These are phyloP conservation scores for Suhomyces maxii DNA, from an alignment of 1,139 yeast genomes.

Conservation along the genomic window DNA sequence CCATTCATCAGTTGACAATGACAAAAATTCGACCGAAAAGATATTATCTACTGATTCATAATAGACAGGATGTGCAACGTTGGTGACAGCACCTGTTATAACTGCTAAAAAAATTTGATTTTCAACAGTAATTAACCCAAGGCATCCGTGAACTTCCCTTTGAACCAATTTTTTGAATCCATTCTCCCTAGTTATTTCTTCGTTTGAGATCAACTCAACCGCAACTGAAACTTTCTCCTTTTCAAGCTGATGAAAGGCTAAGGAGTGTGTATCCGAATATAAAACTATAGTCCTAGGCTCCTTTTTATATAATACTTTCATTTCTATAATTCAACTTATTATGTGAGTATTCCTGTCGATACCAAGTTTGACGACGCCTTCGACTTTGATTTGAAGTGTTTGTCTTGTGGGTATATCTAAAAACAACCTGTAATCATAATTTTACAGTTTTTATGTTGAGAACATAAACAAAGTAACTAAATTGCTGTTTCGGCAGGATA, in stretches of 20 bases:
- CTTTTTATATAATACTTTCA: conserved; percentile 53
- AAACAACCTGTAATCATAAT: conserved; percentile 2
- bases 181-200: conserved; percentile 36
- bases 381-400: not conserved
- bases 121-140: conserved; percentile 76
- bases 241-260: conserved; percentile 46
- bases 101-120: conserved; percentile 73
- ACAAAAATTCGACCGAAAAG: conserved; percentile 79
- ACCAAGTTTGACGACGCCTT: conserved; percentile 1
- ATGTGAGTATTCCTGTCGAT: not conserved
- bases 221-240: conserved; percentile 42
- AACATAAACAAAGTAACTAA: too few relatives aligned
- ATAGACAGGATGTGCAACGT: conserved; percentile 83
- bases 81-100: conserved; percentile 66
- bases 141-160: conserved; percentile 71
- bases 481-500: too few relatives aligned
- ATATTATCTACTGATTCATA: conserved; percentile 81
- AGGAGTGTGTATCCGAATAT: conserved; percentile 49
- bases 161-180: conserved; percentile 52
- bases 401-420: conserved; percentile 1
- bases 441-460: too few relatives aligned
- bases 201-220: conserved; percentile 50
- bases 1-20: conserved; percentile 73
- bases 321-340: conserved; percentile 13
- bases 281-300: conserved; percentile 57